phyloP scores from a whole-genome alignment of 164 flowering plant genomes.

The Kalanchoe fedtschenkoi region DNA sequence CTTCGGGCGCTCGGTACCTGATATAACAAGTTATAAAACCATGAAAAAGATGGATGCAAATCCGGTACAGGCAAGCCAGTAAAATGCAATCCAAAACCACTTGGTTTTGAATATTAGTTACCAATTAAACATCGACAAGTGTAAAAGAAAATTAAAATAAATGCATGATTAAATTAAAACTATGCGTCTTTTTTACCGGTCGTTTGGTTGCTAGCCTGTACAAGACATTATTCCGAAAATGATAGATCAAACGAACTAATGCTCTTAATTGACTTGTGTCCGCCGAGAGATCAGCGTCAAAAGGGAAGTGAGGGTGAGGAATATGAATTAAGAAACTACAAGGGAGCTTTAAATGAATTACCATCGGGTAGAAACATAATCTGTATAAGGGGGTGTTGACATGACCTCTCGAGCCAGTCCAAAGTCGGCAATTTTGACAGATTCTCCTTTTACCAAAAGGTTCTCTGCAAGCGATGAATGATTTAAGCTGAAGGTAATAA shows the following conservation, averaged over 20 bases:
- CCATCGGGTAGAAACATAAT: constrained; percentile 90
- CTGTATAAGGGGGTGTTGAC: constrained; percentile 78
- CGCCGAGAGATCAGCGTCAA: background rate
- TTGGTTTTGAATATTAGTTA: no score
- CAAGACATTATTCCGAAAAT: no score
- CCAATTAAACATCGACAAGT: no score
- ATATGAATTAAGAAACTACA: background rate
- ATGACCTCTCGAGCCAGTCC: constrained; percentile 58
- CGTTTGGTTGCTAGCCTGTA: no score
- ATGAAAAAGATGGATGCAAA: background rate
- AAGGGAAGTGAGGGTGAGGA: background rate
- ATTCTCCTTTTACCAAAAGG: background rate
- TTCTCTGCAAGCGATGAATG: background rate
- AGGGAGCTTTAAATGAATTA: constrained; percentile 17
- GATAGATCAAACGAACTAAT: background rate
- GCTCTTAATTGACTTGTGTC: no score
- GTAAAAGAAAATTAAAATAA: no score
- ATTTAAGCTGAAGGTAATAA: background rate
- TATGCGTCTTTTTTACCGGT: no score
- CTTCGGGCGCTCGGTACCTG: constrained; percentile 99
- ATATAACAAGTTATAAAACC: constrained; percentile 3
- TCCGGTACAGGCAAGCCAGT: no score
- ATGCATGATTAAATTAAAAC: no score
- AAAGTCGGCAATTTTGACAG: constrained; percentile 7
- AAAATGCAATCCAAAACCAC: no score